These are phyloP conservation scores for Lactarius quietus DNA, from an alignment of 768 basidiomycete species.

Conservation along the genomic window DNA sequence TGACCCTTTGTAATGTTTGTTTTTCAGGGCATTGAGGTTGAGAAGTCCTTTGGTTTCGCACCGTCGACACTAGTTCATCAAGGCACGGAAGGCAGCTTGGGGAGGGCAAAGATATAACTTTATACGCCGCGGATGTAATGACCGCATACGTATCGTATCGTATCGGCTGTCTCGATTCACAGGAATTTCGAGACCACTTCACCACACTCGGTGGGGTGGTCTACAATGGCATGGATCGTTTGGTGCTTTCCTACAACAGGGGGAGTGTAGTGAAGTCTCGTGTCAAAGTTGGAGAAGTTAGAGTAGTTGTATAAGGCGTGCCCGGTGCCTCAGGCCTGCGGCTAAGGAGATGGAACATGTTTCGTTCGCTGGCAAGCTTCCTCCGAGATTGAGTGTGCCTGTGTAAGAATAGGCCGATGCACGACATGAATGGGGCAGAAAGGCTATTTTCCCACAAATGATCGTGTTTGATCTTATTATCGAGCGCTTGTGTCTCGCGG, in stretches of 20 bases:
- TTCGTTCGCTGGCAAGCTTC: background rate
- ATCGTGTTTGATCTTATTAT: background rate
- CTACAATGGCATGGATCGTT: background rate
- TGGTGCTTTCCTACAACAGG: background rate
- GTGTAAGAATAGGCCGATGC: background rate
- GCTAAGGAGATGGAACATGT: background rate
- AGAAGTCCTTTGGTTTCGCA: conserved; percentile 80
- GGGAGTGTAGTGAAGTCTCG: background rate
- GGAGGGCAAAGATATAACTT: conserved; percentile 57
- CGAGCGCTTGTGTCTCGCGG: conserved; percentile 14
- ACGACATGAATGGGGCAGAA: background rate
- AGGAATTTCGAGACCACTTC: background rate
- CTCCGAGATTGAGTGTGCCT: background rate
- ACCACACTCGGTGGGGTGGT: background rate
- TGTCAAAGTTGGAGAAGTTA: background rate
- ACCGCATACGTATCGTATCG: background rate
- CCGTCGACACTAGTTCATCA: conserved; percentile 79
- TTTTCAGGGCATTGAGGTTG: conserved; percentile 57
- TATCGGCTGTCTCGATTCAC: background rate
- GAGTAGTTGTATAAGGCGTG: background rate
- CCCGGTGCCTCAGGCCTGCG: background rate
- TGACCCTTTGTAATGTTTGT: background rate
- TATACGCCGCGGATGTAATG: background rate
- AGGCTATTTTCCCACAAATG: background rate
- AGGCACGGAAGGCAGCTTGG: conserved; percentile 60